These are phyloP conservation scores for Geranomyces variabilis DNA, from an alignment of 192 early-diverging fungal species.

Conservation along the genomic window DNA sequence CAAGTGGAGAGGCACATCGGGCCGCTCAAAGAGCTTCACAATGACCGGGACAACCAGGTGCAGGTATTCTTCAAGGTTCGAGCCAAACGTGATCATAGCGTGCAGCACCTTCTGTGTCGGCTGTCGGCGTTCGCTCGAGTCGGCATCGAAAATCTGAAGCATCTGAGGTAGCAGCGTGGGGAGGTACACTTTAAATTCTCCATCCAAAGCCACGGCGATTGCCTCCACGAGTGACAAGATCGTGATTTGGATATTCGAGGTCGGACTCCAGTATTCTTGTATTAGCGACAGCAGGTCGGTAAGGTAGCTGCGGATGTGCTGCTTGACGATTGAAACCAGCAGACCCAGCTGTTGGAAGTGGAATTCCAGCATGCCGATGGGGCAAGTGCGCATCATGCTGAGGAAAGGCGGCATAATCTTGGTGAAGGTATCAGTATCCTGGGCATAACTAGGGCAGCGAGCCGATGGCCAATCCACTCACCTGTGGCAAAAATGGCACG, in stretches of 20 bases:
- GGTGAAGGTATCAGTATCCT: background rate
- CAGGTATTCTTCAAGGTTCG: constrained; percentile 90
- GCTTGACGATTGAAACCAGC: constrained; percentile 81
- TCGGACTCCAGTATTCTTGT: constrained; percentile 73
- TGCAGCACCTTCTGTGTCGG: constrained; percentile 72
- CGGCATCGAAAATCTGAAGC: constrained; percentile 81
- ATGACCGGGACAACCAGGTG: constrained; percentile 86
- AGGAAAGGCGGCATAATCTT: constrained; percentile 90
- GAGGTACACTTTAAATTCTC: constrained; percentile 85
- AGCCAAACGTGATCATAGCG: constrained; percentile 79
- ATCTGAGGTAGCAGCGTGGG: constrained; percentile 80
- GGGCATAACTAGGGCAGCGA: background rate
- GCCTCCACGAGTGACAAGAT: constrained; percentile 85
- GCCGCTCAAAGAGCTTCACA: constrained; percentile 76
- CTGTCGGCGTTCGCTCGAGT: constrained; percentile 68
- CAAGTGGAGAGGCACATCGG: constrained; percentile 62
- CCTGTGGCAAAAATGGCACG: constrained; percentile 86
- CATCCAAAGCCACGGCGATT: constrained; percentile 80
- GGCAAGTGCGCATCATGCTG: constrained; percentile 82
- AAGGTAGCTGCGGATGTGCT: constrained; percentile 87
- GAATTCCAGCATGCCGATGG: constrained; percentile 78
- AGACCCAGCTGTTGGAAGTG: constrained; percentile 87
- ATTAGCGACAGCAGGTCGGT: constrained; percentile 80
- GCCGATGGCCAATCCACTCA: constrained; percentile 26
- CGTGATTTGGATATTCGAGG: constrained; percentile 75